Evolutionary conservation across 1,284 basidiomycete species (phyloP), one percentile per base, ranked within the genome.

Genomic region (Puccinia polysora): DNA sequence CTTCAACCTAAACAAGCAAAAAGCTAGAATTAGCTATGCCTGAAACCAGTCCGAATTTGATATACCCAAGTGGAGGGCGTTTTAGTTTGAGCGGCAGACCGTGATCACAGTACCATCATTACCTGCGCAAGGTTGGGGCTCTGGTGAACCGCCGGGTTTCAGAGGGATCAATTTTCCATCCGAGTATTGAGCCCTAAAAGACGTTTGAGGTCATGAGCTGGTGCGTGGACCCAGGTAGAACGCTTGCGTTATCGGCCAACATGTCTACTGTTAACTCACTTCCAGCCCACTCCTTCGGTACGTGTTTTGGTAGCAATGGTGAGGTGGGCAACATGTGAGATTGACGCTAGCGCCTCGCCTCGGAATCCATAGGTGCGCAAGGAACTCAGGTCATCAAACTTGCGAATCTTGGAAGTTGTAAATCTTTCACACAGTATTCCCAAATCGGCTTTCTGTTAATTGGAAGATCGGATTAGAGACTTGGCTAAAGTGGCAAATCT

Each of bases 281-380:
- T 95, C 89, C 90, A 97, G 4, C 91, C 93, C 79, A 89, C 91
- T 2, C 83, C 81, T 63, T 92, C 90, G 0, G 82, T 77, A 76
- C 85, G 87, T 0, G 89, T 92, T 82, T 97, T 98, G 4, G 92
- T 96, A 14, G 91, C 82, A 8, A 98, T 89, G 20, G 87, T 86
- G 74, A 98, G 83, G 78, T 90, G 89, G 1, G 93, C 88, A 63
- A 97, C 91, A 81, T 96, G 93, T 34, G 92, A 95, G 74, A 99
- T 93, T 45, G 92, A 96, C 0, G 96, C 96, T 25, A 98, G 83
- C 0, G 96, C 96, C 81, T 99, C 96, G 36, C 96, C 96, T 69
- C 96, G 86, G 80, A 99, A 99, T 0, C 96, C 96, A 80, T 97
- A 98, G 0, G 96, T 98, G 2, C 85, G 84, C 58, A 99, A 84